A percentile compares a stretch with the other conserved stretches of the same genome.
Evolutionary conservation across 164 flowering plant species (phyloP).

Genomic region (Euptelea pleiosperma): DNA sequence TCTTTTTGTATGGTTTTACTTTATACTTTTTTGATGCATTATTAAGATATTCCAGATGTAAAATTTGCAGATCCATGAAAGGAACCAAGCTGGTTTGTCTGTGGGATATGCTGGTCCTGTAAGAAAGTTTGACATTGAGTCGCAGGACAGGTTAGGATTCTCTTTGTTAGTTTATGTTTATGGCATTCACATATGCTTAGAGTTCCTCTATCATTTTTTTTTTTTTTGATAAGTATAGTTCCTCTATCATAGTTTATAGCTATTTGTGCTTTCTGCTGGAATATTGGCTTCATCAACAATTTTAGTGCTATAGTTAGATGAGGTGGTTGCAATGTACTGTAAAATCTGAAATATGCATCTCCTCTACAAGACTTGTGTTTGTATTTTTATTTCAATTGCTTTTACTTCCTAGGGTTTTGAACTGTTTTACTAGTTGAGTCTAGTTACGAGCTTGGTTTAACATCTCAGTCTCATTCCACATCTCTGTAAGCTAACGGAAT

Average conservation of each 20-base stretch:
- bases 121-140: slow-evolving; percentile 11
- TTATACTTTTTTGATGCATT: background rate
- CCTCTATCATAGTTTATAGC: no score
- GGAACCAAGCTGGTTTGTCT: slow-evolving; percentile 14
- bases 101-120: slow-evolving; percentile 17
- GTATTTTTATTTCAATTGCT: background rate
- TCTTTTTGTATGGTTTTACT: background rate
- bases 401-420: no score
- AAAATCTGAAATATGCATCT: background rate
- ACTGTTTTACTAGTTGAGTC: no score
- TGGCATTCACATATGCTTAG: background rate
- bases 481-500: no score
- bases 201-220: no score
- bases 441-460: no score
- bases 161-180: slow-evolving; percentile 8
- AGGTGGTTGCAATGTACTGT: no score
- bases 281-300: no score
- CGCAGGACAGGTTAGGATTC: slow-evolving; percentile 23
- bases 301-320: no score
- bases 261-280: no score
- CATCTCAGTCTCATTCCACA: no score
- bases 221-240: no score
- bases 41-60: background rate
- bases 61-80: slow-evolving; percentile 31
- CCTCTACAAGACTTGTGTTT: background rate